Conservation (phyloP, 2,329 filamentous ascomycete genomes). For the Chaetomium sp. region DNA sequence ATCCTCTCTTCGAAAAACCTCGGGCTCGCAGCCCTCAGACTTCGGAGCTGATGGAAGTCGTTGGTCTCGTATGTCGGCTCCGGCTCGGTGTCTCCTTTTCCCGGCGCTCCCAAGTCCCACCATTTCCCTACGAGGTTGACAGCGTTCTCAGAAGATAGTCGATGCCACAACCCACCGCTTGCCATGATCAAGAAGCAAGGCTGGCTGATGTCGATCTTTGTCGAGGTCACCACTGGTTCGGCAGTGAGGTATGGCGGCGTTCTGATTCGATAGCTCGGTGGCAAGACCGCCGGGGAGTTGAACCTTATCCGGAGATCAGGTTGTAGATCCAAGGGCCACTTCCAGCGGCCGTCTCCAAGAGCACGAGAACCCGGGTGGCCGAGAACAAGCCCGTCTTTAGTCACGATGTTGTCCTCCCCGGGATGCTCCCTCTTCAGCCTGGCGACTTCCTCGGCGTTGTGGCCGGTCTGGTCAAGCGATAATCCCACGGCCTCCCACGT, state of each 20-base stretch:
- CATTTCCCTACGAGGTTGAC: background rate
- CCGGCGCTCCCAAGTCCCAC: background rate
- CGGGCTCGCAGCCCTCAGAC: background rate
- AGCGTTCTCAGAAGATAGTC: background rate
- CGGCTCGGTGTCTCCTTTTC: background rate
- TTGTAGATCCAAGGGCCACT: background rate
- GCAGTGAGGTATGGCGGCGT: conserved; percentile 3
- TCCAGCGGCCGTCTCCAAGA: background rate
- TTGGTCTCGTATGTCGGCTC: background rate
- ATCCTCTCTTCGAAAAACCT: background rate
- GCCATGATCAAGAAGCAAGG: background rate
- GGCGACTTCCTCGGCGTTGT: background rate
- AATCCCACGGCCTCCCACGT: background rate
- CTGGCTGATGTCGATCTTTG: background rate
- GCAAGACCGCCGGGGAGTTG: background rate
- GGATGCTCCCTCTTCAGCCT: background rate
- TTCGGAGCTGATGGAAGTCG: background rate
- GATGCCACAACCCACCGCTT: background rate
- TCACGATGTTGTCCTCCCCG: background rate
- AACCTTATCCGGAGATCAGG: background rate
- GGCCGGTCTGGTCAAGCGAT: background rate
- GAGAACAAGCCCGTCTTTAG: background rate
- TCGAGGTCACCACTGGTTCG: background rate
- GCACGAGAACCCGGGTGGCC: background rate
- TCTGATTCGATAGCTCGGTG: background rate